Evolutionary conservation across 225 moss, liverwort and hornwort species (phyloP).

Genomic region (Sphagnum tenellum): DNA sequence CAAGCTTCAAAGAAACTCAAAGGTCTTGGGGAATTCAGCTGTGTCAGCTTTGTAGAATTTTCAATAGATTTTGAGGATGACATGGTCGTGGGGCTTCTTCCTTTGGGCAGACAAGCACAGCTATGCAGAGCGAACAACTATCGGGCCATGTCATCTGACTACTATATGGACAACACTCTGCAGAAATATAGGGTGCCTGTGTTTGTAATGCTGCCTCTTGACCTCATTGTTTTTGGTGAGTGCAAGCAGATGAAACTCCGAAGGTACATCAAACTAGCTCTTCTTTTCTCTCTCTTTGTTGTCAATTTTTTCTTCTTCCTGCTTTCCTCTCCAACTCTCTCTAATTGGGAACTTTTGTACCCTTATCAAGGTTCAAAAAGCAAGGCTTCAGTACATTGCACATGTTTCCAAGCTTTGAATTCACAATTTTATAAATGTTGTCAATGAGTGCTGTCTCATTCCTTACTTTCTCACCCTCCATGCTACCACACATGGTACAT

Average conservation of each 20-base stretch:
- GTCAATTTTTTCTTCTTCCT: too few species aligned
- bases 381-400: neutral
- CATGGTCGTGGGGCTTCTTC: too few species aligned
- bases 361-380: neutral
- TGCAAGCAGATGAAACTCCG: slow-evolving; percentile 3
- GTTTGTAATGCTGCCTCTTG: slow-evolving; percentile 13
- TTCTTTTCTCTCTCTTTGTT: too few species aligned
- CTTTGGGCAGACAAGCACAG: neutral
- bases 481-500: too few species aligned
- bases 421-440: neutral
- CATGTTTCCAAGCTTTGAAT: neutral
- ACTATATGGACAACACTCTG: slow-evolving; percentile 1
- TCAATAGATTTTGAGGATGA: too few species aligned
- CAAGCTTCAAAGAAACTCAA: too few species aligned
- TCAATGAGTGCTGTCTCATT: neutral
- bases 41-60: too few species aligned
- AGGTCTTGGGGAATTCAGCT: too few species aligned
- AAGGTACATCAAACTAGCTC: neutral
- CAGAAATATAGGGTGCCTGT: slow-evolving; percentile 7
- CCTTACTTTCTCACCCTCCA: too few species aligned
- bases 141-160: neutral
- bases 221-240: slow-evolving; percentile 7
- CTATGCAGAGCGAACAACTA: slow-evolving; percentile 5
- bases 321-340: neutral
- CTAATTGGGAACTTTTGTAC: neutral